Evolutionary conservation across 345 rosid species (phyloP), one percentile per base, ranked within the genome.

Genomic region (Citrus glauca): DNA sequence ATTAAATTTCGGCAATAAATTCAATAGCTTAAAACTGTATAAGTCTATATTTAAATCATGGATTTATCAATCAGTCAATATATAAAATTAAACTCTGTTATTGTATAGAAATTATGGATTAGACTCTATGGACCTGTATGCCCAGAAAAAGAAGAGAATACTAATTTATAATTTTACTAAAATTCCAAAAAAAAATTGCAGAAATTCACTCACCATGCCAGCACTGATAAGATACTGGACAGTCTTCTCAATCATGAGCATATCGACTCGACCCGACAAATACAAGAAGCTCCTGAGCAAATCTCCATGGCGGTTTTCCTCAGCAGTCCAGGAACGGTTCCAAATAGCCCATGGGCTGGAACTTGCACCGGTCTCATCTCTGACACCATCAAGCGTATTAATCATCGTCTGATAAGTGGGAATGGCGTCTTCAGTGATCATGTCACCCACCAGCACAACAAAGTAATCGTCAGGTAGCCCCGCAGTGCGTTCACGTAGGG

Each of bases 281-380:
- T 93, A 93, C 81, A 93, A 72, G 73, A 78, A 92, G 0, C 81
- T 80, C 57, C 84, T 73, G 3, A 92, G 87, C 84, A 92, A 75
- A 79, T 93, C 97, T 1, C 97, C 95, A 60, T 92, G 97, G 16
- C 94, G 85, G 33, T 92, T 92, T 88, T 92, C 97, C 74, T 90
- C 94, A 0, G 97, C 95, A 4, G 95, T 90, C 95, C 95, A 93
- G 30, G 83, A 82, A 20, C 97, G 87, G 8, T 90, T 89, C 97
- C 94, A 93, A 14, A 60, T 4, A 2, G 97, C 97, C 97, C 97
- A 93, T 6, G 95, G 89, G 81, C 81, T 86, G 9, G 27, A 40
- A 80, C 97, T 91, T 4, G 91, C 90, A 22, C 97, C 95, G 1
- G 94, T 93, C 87, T 93, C 94, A 56, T 93, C 97, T 53, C 76